phyloP scores from a whole-genome alignment of 805 yeast species.

The Pichia cephalocereana region DNA sequence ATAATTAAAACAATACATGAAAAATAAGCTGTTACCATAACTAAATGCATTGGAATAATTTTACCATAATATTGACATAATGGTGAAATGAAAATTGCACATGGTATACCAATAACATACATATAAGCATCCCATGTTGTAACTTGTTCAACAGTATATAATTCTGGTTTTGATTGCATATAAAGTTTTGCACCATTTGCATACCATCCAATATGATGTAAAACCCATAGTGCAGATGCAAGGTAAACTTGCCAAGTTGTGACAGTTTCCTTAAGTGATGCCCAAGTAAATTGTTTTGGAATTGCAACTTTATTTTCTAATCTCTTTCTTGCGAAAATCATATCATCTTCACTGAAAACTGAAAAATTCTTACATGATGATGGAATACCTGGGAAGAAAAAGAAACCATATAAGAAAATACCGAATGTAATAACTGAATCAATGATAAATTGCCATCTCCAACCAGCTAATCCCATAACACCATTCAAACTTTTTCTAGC shows the following conservation, averaged over 20 bases:
- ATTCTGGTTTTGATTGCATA: constrained; percentile 47
- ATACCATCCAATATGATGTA: constrained; percentile 48
- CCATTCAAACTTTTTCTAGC: constrained; percentile 23
- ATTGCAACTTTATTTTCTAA: constrained; percentile 26
- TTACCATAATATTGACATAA: constrained; percentile 35
- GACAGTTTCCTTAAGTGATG: constrained; percentile 44
- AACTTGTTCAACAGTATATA: constrained; percentile 34
- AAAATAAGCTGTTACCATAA: constrained; percentile 46
- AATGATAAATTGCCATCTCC: constrained; percentile 49
- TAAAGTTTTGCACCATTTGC: constrained; percentile 46
- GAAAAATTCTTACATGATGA: constrained; percentile 51
- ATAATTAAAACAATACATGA: constrained; percentile 48
- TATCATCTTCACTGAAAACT: constrained; percentile 47
- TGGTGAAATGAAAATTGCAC: constrained; percentile 41
- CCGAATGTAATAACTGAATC: constrained; percentile 33
- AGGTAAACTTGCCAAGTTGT: constrained; percentile 54
- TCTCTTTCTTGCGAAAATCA: constrained; percentile 39
- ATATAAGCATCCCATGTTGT: constrained; percentile 46
- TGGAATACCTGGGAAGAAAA: constrained; percentile 57
- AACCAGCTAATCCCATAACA: constrained; percentile 29
- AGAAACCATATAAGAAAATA: constrained; percentile 20
- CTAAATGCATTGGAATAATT: constrained; percentile 35
- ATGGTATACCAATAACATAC: constrained; percentile 50
- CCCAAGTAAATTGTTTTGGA: constrained; percentile 22
- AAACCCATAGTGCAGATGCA: constrained; percentile 50